Conservation (phyloP, 805 yeast genomes). For the Wickerhamomyces ciferrii region DNA sequence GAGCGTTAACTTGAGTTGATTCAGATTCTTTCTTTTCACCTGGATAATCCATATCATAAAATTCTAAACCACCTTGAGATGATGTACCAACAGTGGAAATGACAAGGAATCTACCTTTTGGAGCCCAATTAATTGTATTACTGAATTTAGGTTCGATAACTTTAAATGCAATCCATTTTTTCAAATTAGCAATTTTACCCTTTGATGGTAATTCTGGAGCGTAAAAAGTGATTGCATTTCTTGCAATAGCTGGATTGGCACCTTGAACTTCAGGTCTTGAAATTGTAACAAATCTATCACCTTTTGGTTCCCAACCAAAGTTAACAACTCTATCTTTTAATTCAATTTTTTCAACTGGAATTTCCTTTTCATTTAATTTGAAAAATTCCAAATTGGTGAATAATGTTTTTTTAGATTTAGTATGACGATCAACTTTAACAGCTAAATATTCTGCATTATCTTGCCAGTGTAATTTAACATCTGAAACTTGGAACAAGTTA, state of each 20-base stretch:
- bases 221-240: conserved; percentile 70
- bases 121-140: conserved; percentile 82
- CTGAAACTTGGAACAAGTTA: conserved; percentile 90
- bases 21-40: conserved; percentile 51
- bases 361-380: conserved; percentile 79
- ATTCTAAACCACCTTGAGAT: conserved; percentile 64
- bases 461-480: conserved; percentile 93
- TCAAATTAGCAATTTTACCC: conserved; percentile 34
- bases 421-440: conserved; percentile 95
- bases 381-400: conserved; percentile 92
- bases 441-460: conserved; percentile 76
- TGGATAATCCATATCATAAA: conserved; percentile 81
- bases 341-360: conserved; percentile 94
- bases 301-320: conserved; percentile 95
- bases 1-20: conserved; percentile 28
- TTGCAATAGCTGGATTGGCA: conserved; percentile 57
- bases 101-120: conserved; percentile 82
- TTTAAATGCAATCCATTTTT: conserved; percentile 56
- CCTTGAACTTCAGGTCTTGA: conserved; percentile 48
- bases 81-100: conserved; percentile 42
- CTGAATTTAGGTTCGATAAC: conserved; percentile 55
- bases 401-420: conserved; percentile 88
- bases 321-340: conserved; percentile 81
- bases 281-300: conserved; percentile 80
- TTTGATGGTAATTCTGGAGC: conserved; percentile 65